phyloP scores from a whole-genome alignment of 192 early-diverging fungal species.

The Gryganskiella cystojenkinii region DNA sequence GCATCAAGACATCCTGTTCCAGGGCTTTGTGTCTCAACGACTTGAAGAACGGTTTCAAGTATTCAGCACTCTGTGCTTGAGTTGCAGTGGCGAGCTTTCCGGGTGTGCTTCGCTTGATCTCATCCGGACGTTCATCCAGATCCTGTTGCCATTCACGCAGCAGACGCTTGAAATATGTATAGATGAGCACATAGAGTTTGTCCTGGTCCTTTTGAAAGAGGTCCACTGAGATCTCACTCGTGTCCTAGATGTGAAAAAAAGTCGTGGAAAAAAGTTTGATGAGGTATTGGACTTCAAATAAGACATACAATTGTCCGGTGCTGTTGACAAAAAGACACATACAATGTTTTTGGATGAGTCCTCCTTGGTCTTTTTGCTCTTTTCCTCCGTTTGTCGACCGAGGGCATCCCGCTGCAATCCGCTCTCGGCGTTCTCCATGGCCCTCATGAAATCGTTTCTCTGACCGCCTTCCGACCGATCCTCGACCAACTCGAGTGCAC shows the following conservation, averaged over 20 bases:
- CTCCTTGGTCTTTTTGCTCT: conserved; percentile 58
- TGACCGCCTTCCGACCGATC: conserved; percentile 87
- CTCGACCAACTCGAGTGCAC: conserved; percentile 84
- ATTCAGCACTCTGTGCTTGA: conserved; percentile 86
- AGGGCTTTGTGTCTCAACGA: conserved; percentile 78
- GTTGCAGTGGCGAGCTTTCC: conserved; percentile 87
- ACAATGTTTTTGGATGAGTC: conserved; percentile 62
- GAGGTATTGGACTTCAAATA: background rate
- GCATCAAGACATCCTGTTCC: conserved; percentile 87
- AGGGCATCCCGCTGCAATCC: conserved; percentile 82
- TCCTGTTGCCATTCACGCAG: conserved; percentile 89
- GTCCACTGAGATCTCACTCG: conserved; percentile 72
- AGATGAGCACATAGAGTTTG: conserved; percentile 75
- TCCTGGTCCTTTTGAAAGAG: conserved; percentile 85
- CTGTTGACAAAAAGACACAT: background rate
- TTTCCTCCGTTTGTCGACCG: conserved; percentile 56
- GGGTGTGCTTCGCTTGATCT: conserved; percentile 79
- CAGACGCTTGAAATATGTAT: conserved; percentile 86
- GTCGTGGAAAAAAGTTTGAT: too few species aligned
- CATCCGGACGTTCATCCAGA: conserved; percentile 78
- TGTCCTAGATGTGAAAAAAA: conserved; percentile 63
- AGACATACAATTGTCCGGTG: too few species aligned
- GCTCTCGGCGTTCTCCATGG: conserved; percentile 84
- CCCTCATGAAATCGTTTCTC: conserved; percentile 91
- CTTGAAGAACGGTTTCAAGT: conserved; percentile 93